Evolutionary conservation across 176 grass and related monocot genomes (phyloP), one percentile per base, ranked within the genome.

Genomic region (Musa schizocarpa): DNA sequence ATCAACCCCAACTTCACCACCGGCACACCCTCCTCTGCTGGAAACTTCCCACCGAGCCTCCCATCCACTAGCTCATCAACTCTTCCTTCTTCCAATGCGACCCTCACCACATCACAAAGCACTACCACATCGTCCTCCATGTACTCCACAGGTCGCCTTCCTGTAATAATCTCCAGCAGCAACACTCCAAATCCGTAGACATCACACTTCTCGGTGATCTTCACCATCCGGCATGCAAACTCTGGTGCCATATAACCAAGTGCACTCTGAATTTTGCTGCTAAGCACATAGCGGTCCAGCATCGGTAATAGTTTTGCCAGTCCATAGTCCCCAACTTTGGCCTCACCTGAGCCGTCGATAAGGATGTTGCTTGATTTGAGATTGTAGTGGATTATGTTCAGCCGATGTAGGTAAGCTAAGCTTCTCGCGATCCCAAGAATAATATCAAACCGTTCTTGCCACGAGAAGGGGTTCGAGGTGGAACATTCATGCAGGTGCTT

Each of bases 241-340:
- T 98, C 94, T 8, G 94, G 94, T 1, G 94, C 94, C 90, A 98
- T 98, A 78, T 98, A 98, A 9, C 94, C 94, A n/a, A 98, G 91
- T 10, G 94, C 94, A 13, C 94, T 98, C 74, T 98, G 94, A 64
- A 98, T 83, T 83, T 98, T 98, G 61, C 94, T 93, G 81, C 94
- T 93, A 52, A 98, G 82, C 54, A 93, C 90, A 0, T 98, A 98
- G 8, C 94, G 74, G 77, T 98, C 94, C 14, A 98, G 77, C 90
- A 91, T 93, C 0, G 94, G 94, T 25, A 98, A 78, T 2, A 98
- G 82, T n/a, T 85, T 98, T 17, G 94, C 94, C 27, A 98, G 85
- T 8, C 94, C 94, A 48, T 89, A 87, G 81, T 98, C 94, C 6
- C 88, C 88, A 6, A 98, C 69, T 76, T 80, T 91, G 20, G 89